phyloP scores from a whole-genome alignment of 208 protist genomes.

The Wallacemonas sp. region DNA sequence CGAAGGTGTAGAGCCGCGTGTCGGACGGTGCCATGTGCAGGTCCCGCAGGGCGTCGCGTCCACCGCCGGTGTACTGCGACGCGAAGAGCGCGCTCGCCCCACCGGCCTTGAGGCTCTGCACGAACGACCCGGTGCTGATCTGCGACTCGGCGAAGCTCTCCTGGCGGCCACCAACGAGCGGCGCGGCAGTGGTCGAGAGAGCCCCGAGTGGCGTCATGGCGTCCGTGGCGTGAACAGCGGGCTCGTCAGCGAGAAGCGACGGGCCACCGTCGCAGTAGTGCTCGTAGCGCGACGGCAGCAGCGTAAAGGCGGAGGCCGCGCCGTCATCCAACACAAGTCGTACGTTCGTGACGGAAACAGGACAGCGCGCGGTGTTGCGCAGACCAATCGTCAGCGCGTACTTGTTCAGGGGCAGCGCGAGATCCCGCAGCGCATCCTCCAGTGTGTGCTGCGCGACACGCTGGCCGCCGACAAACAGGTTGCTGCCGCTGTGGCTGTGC shows the following conservation, averaged over 20 bases:
- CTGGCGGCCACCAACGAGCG: too few relatives aligned
- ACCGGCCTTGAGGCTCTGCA: conserved; percentile 1
- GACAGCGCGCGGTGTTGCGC: conserved; percentile 36
- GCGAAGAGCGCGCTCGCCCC: conserved; percentile 18
- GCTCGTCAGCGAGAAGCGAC: too few relatives aligned
- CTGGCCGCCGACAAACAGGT: not conserved
- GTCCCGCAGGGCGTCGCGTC: conserved; percentile 19
- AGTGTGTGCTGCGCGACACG: not conserved
- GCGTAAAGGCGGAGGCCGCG: not conserved
- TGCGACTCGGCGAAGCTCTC: too few relatives aligned
- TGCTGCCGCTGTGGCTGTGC: conserved; percentile 3
- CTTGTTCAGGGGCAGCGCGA: conserved; percentile 21
- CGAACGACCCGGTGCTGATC: not conserved
- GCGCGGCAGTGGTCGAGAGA: too few relatives aligned
- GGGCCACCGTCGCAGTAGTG: too few relatives aligned
- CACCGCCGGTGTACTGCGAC: conserved; percentile 17
- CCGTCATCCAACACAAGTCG: conserved; percentile 19
- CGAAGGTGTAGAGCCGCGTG: conserved; percentile 33
- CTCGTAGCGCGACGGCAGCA: conserved; percentile 17
- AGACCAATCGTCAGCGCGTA: conserved; percentile 46
- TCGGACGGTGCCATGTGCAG: conserved; percentile 42
- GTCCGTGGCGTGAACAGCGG: too few relatives aligned
- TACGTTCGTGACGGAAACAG: conserved; percentile 34
- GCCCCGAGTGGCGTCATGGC: too few relatives aligned
- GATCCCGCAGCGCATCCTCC: not conserved